Conservation (phyloP, 768 basidiomycete species). For the Atractiella rhizophila region DNA sequence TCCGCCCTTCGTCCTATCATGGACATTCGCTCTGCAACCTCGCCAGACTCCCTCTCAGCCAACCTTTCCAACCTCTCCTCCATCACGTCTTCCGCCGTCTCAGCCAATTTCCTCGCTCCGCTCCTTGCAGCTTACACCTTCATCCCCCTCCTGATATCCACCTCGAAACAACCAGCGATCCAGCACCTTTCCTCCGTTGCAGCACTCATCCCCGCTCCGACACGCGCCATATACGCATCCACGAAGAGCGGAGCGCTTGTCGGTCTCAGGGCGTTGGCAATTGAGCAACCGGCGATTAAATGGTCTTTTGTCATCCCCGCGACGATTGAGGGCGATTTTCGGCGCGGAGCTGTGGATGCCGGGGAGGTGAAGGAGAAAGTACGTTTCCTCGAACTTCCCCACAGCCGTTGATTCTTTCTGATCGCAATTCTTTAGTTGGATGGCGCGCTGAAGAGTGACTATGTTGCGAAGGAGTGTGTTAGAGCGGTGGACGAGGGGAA, state of each 20-base stretch:
- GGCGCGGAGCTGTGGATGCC: background rate
- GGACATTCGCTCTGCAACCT: too few species aligned
- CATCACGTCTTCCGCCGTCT: too few species aligned
- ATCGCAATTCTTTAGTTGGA: background rate
- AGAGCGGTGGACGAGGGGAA: background rate
- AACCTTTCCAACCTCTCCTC: too few species aligned
- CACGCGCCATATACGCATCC: slow-evolving; percentile 3
- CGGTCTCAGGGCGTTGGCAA: background rate
- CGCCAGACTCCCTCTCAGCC: too few species aligned
- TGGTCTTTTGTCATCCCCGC: slow-evolving; percentile 3
- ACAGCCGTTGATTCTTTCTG: too few species aligned
- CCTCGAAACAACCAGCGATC: background rate
- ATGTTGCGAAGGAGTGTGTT: slow-evolving; percentile 1
- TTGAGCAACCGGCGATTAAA: background rate
- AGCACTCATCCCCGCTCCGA: slow-evolving; percentile 5
- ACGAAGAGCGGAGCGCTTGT: slow-evolving; percentile 1
- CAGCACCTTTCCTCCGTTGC: slow-evolving; percentile 1
- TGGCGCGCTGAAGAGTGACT: background rate
- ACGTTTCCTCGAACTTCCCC: background rate
- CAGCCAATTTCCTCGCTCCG: slow-evolving; percentile 1
- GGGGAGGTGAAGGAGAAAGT: background rate
- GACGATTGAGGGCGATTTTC: slow-evolving; percentile 2
- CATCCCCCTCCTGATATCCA: slow-evolving; percentile 1
- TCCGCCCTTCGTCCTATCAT: too few species aligned
- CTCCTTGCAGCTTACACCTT: background rate